These are phyloP conservation scores for Gyrodon lividus DNA, from an alignment of 768 basidiomycete species.

Conservation along the genomic window DNA sequence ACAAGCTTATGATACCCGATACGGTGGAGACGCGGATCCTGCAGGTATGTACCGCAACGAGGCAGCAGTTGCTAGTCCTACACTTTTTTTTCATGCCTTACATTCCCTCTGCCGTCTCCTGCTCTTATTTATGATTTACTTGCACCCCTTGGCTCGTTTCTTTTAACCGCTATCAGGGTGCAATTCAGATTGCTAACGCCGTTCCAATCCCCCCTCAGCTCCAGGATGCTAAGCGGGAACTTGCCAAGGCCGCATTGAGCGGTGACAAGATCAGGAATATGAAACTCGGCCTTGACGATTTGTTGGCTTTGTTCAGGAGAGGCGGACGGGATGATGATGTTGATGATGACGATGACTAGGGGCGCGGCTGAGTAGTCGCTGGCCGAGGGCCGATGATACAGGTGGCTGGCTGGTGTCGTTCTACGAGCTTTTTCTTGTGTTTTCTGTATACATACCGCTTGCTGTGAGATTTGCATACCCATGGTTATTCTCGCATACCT, in stretches of 20 bases:
- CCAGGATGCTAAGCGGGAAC: constrained; percentile 88
- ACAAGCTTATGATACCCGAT: constrained; percentile 81
- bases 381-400: too few species aligned
- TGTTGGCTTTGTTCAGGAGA: constrained; percentile 74
- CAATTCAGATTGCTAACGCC: too few species aligned
- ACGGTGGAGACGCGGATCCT: constrained; percentile 90
- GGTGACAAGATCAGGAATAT: constrained; percentile 86
- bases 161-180: too few species aligned
- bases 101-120: not conserved
- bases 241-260: constrained; percentile 80
- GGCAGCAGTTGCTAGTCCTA: constrained; percentile 8
- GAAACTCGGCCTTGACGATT: constrained; percentile 81
- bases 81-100: constrained; percentile 2
- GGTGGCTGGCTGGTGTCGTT: not conserved
- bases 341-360: constrained; percentile 31
- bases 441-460: too few species aligned
- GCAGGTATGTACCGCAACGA: constrained; percentile 38
- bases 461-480: too few species aligned
- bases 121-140: too few species aligned
- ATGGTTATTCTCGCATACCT: too few species aligned
- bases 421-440: not conserved
- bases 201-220: constrained; percentile 42
- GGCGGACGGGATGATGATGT: constrained; percentile 61
- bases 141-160: too few species aligned
- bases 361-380: too few species aligned